A percentile compares a stretch with the other conserved stretches of the same genome.
These are phyloP conservation scores for Globisporangium ultimum DNA, from an alignment of 352 stramenopile genomes.

Conservation along the genomic window DNA sequence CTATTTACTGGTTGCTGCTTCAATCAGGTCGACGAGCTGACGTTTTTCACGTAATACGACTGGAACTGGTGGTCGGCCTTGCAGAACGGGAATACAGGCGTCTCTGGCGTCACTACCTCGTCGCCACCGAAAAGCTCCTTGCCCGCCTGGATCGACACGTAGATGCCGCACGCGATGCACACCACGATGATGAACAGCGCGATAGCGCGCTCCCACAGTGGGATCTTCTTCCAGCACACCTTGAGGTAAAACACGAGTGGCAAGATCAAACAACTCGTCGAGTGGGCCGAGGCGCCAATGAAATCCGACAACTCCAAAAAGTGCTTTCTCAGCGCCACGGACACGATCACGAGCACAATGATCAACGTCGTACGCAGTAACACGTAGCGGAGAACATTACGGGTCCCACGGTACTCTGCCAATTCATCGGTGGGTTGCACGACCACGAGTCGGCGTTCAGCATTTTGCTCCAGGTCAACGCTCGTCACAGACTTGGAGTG, in stretches of 20 bases:
- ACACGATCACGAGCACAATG: conserved; percentile 15
- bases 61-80: conserved; percentile 12
- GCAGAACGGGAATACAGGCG: conserved; percentile 18
- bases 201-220: conserved; percentile 16
- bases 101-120: conserved; percentile 8
- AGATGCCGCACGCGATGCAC: conserved; percentile 20
- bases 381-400: conserved; percentile 19
- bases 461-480: conserved; percentile 12
- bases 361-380: conserved; percentile 22
- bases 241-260: conserved; percentile 35
- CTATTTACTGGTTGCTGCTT: no score
- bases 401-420: conserved; percentile 16
- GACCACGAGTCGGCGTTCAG: conserved; percentile 4
- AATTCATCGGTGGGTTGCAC: conserved; percentile 8
- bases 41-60: conserved; percentile 15
- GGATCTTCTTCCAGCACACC: conserved; percentile 19
- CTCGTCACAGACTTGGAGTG: conserved; percentile 16
- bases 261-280: conserved; percentile 28
- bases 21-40: background rate
- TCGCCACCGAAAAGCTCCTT: conserved; percentile 15
- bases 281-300: conserved; percentile 23
- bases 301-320: conserved; percentile 26
- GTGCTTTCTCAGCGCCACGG: conserved; percentile 16
- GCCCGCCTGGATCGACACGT: conserved; percentile 19
- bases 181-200: conserved; percentile 21